phyloP scores from a whole-genome alignment of 2,329 filamentous ascomycete genomes.

The Beauveria asiatica region DNA sequence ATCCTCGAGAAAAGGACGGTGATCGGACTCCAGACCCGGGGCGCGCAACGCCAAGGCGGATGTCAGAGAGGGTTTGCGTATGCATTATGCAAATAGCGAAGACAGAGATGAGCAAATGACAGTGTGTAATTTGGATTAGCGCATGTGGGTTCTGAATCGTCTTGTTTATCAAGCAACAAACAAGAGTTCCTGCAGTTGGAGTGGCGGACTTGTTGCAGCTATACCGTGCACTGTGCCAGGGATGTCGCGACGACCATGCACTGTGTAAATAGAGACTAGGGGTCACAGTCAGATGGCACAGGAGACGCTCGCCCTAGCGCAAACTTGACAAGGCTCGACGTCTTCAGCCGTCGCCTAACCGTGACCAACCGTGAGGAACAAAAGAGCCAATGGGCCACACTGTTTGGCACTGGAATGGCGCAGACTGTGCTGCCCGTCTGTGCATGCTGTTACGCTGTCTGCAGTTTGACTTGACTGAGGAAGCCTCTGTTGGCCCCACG shows the following conservation, averaged over 20 bases:
- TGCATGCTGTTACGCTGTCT: not conserved
- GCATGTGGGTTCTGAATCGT: constrained; percentile 7
- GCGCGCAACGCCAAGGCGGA: not conserved
- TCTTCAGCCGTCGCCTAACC: constrained; percentile 2
- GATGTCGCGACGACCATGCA: not conserved
- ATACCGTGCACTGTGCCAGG: not conserved
- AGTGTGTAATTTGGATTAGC: constrained; percentile 9
- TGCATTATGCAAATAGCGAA: constrained; percentile 10
- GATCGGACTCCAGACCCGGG: constrained; percentile 4
- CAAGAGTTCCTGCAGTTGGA: not conserved
- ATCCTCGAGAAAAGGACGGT: constrained; percentile 1
- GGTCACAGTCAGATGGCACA: constrained; percentile 2
- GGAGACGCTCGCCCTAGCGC: not conserved
- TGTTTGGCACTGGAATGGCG: constrained; percentile 7
- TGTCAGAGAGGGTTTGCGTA: not conserved
- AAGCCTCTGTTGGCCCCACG: not conserved
- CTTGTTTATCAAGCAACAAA: not conserved
- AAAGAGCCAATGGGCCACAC: not conserved
- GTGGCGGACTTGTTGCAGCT: not conserved
- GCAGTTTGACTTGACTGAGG: not conserved
- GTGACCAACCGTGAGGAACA: not conserved
- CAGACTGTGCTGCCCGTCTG: not conserved
- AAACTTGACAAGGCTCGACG: not conserved
- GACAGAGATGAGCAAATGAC: not conserved
- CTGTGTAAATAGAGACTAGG: not conserved